phyloP scores from a whole-genome alignment of 768 basidiomycete species.

The Nidularia pulvinata region DNA sequence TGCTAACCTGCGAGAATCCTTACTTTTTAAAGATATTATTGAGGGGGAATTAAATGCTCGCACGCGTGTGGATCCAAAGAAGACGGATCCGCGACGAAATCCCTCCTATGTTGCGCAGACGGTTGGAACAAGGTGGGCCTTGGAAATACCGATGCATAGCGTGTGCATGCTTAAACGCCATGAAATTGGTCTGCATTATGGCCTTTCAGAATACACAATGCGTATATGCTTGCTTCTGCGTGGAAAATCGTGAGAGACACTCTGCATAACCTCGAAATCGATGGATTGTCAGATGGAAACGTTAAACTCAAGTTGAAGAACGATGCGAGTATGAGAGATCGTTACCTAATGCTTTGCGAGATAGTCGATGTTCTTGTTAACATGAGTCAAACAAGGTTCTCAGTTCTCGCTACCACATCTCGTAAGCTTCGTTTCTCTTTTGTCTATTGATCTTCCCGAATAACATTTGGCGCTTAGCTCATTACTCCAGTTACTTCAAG shows the following conservation, averaged over 20 bases:
- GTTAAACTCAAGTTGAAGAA: constrained; percentile 53
- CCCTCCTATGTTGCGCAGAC: constrained; percentile 54
- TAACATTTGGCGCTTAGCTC: constrained; percentile 39
- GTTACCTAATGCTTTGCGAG: constrained; percentile 66
- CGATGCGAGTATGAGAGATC: constrained; percentile 47
- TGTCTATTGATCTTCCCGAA: not conserved
- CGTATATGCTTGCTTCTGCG: constrained; percentile 79
- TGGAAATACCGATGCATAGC: not conserved
- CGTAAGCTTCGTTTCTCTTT: constrained; percentile 40
- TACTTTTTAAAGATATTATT: constrained; percentile 59
- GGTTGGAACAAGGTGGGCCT: constrained; percentile 55
- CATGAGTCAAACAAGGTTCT: constrained; percentile 64
- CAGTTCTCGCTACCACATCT: constrained; percentile 67
- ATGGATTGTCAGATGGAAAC: constrained; percentile 52
- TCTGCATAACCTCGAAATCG: constrained; percentile 52
- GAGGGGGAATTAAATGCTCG: constrained; percentile 56
- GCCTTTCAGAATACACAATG: constrained; percentile 69
- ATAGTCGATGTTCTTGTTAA: constrained; percentile 60
- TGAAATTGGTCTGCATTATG: constrained; percentile 1
- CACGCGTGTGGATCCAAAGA: constrained; percentile 27
- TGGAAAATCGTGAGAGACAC: constrained; percentile 74
- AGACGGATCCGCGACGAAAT: constrained; percentile 28
- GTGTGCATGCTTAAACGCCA: not conserved
- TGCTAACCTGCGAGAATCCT: constrained; percentile 61
- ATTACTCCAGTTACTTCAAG: constrained; percentile 75